A percentile compares a stretch with the other conserved stretches of the same genome.
These are phyloP conservation scores for Coniochaeta pulveracea DNA, from an alignment of 2,329 filamentous ascomycete species.

Conservation along the genomic window DNA sequence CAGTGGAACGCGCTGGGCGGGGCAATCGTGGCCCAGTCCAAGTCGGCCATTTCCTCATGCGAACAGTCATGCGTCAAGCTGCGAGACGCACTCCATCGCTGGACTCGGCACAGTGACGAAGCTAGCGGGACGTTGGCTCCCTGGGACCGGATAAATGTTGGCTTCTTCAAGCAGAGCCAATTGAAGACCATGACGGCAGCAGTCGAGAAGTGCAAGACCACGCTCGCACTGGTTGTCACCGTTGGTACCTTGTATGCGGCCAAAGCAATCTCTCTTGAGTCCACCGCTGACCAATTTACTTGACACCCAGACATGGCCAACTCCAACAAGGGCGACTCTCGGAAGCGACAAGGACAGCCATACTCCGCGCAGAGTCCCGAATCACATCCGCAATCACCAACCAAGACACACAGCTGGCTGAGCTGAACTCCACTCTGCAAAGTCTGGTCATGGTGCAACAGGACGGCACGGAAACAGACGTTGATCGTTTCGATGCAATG, in stretches of 20 bases:
- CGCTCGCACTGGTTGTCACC: slow-evolving; percentile 17
- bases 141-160: slow-evolving; percentile 19
- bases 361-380: slow-evolving; percentile 16
- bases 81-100: slow-evolving; percentile 16
- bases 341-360: slow-evolving; percentile 18
- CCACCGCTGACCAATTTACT: slow-evolving; percentile 9
- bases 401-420: not conserved
- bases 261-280: not conserved
- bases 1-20: slow-evolving; percentile 20
- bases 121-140: slow-evolving; percentile 18
- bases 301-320: slow-evolving; percentile 16
- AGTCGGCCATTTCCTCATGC: slow-evolving; percentile 17
- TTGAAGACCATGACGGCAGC: slow-evolving; percentile 21
- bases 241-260: slow-evolving; percentile 19
- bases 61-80: slow-evolving; percentile 18
- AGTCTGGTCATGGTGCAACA: too few relatives aligned
- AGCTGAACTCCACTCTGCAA: not conserved
- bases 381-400: slow-evolving; percentile 13
- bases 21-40: slow-evolving; percentile 15
- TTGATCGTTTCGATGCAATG: too few relatives aligned
- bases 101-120: slow-evolving; percentile 18
- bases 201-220: slow-evolving; percentile 19
- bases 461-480: too few relatives aligned
- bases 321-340: slow-evolving; percentile 18
- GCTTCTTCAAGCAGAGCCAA: slow-evolving; percentile 21